Percentiles rank a stretch among this genome's conserved stretches.
phyloP scores from a whole-genome alignment of 495 filamentous ascomycete species.

The Oleoguttula mirabilis region DNA sequence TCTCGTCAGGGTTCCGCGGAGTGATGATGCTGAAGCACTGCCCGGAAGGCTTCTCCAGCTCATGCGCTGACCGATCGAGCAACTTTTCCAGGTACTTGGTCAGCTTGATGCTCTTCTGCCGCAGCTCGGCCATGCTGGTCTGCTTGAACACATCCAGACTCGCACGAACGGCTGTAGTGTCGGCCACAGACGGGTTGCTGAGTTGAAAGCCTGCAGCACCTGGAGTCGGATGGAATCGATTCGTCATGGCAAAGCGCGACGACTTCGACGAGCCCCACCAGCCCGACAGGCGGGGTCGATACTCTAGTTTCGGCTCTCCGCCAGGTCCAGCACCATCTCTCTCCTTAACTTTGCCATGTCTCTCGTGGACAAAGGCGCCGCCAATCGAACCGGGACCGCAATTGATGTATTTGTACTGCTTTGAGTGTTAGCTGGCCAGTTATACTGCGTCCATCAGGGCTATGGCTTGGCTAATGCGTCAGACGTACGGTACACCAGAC shows the following conservation, averaged over 20 bases:
- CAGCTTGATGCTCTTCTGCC: conserved; percentile 60
- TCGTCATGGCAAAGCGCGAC: conserved; percentile 68
- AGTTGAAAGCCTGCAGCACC: conserved; percentile 62
- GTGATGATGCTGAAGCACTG: conserved; percentile 68
- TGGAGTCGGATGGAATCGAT: conserved; percentile 56
- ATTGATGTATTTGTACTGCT: conserved; percentile 97
- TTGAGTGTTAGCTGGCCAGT: too few relatives aligned
- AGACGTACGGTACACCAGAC: conserved; percentile 98
- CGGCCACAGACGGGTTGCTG: conserved; percentile 54
- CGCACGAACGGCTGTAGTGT: conserved; percentile 58
- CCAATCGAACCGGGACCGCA: conserved; percentile 79
- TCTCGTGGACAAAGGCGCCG: conserved; percentile 76
- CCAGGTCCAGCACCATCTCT: conserved; percentile 21
- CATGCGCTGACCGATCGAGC: conserved; percentile 34
- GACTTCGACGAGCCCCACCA: conserved; percentile 83
- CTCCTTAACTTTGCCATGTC: conserved; percentile 33
- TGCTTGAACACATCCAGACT: conserved; percentile 67
- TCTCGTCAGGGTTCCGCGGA: conserved; percentile 52
- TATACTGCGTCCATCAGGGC: too few relatives aligned
- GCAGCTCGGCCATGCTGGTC: conserved; percentile 56
- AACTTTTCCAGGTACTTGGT: conserved; percentile 72
- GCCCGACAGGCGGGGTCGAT: conserved; percentile 54
- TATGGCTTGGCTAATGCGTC: too few relatives aligned
- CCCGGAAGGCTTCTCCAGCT: conserved; percentile 25
- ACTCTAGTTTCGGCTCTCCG: conserved; percentile 24